These are phyloP conservation scores for Hansenula sp. DNA, from an alignment of 1,139 yeast species.

Conservation along the genomic window DNA sequence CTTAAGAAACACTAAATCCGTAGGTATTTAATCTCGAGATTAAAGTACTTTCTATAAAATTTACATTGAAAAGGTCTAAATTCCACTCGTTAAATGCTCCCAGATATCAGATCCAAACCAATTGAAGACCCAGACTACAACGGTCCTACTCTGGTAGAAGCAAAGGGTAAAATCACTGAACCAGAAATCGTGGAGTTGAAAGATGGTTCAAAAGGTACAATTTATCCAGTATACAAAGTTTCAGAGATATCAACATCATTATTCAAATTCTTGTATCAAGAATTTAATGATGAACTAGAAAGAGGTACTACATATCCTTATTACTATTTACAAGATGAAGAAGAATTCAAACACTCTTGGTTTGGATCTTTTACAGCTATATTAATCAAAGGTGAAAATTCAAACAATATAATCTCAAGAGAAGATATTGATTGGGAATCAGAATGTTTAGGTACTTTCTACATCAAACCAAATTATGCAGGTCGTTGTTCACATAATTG, in stretches of 20 bases:
- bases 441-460: slow-evolving; percentile 59
- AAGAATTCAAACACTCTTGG: slow-evolving; percentile 78
- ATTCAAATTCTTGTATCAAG: slow-evolving; percentile 66
- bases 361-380: slow-evolving; percentile 73
- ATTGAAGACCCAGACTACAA: too few relatives aligned
- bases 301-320: slow-evolving; percentile 82
- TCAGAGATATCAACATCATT: slow-evolving; percentile 62
- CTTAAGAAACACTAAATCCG: too few relatives aligned
- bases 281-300: slow-evolving; percentile 79
- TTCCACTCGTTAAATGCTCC: too few relatives aligned
- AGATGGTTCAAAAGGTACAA: slow-evolving; percentile 78
- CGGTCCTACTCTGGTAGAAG: slow-evolving; percentile 8
- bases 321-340: slow-evolving; percentile 55
- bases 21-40: too few relatives aligned
- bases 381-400: slow-evolving; percentile 27
- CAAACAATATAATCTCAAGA: slow-evolving; percentile 10
- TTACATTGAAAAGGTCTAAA: too few relatives aligned
- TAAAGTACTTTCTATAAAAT: too few relatives aligned
- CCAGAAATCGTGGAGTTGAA: slow-evolving; percentile 61
- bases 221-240: slow-evolving; percentile 67
- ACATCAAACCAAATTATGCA: slow-evolving; percentile 71
- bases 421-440: slow-evolving; percentile 35
- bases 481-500: slow-evolving; percentile 79
- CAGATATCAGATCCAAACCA: too few relatives aligned
- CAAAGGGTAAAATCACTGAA: slow-evolving; percentile 23